Conservation (phyloP, 2,329 filamentous ascomycete genomes). For the Trichoderma sp. region DNA sequence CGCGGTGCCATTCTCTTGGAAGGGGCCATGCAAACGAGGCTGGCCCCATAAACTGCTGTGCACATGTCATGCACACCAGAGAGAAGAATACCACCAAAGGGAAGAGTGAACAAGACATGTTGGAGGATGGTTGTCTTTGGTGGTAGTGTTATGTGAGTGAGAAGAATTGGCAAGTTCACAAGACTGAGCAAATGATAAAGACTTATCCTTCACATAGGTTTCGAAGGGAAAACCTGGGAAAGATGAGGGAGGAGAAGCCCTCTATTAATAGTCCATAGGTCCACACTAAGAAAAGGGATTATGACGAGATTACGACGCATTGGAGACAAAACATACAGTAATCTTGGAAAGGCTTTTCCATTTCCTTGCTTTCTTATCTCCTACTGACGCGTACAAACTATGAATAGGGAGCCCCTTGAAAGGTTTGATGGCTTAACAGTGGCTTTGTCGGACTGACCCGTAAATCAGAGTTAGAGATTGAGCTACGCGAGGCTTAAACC, state of each 20-base stretch:
- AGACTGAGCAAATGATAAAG: not conserved
- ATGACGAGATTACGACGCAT: not conserved
- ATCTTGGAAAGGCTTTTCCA: not conserved
- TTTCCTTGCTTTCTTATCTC: not conserved
- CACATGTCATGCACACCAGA: not conserved
- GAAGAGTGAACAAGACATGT: not conserved
- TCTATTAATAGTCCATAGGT: not conserved
- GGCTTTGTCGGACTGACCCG: not conserved
- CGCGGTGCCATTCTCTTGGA: constrained; percentile 52
- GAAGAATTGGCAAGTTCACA: not conserved
- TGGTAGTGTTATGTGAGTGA: not conserved
- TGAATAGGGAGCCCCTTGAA: not conserved
- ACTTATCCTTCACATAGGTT: not conserved
- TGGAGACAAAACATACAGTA: not conserved
- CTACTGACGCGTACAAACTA: not conserved
- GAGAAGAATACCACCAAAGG: not conserved
- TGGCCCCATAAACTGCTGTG: constrained; percentile 41
- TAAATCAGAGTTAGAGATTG: not conserved
- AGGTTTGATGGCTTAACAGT: not conserved
- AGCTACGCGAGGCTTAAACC: too few species aligned
- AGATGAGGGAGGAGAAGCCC: not conserved
- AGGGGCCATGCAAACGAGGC: constrained; percentile 58
- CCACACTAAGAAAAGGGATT: not conserved
- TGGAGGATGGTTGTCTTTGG: not conserved
- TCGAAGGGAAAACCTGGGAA: not conserved